Percentiles rank a stretch among this genome's conserved stretches.
These are phyloP conservation scores for Allium cepa DNA, from an alignment of 106 monocot genomes.

Conservation along the genomic window DNA sequence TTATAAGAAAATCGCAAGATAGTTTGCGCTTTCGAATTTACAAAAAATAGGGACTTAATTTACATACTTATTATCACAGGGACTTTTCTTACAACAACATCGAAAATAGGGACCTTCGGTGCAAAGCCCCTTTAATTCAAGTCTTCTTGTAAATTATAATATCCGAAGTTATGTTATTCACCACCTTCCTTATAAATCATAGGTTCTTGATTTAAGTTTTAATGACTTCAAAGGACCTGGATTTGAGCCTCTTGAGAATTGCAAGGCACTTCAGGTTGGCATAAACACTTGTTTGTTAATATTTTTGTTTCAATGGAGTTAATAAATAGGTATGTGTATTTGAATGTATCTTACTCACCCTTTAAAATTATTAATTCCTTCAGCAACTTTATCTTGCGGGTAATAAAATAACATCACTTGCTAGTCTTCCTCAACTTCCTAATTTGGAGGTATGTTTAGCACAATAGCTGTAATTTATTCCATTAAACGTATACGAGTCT, in stretches of 20 bases:
- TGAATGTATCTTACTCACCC: background rate
- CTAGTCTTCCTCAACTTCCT: conserved; percentile 81
- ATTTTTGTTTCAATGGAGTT: background rate
- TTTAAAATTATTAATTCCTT: conserved; percentile 9
- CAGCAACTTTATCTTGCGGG: conserved; percentile 99
- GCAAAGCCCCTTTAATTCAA: too few relatives aligned
- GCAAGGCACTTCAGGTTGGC: conserved; percentile 84
- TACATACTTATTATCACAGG: too few relatives aligned
- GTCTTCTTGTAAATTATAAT: too few relatives aligned
- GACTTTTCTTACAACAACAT: too few relatives aligned
- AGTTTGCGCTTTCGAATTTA: too few relatives aligned
- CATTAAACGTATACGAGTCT: conserved; percentile 1
- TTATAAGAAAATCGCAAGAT: too few relatives aligned
- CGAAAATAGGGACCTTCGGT: too few relatives aligned
- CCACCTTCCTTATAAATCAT: background rate
- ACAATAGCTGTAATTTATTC: background rate
- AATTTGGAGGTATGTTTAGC: conserved; percentile 67
- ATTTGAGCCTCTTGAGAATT: conserved; percentile 89
- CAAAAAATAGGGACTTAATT: too few relatives aligned
- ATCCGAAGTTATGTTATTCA: too few relatives aligned
- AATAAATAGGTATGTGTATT: background rate
- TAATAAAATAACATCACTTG: conserved; percentile 88
- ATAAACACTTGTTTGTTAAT: background rate
- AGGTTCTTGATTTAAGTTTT: conserved; percentile 99
- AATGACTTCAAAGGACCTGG: conserved; percentile 82